These are phyloP conservation scores for Lactarius sanguifluus DNA, from an alignment of 768 basidiomycete species.

Conservation along the genomic window DNA sequence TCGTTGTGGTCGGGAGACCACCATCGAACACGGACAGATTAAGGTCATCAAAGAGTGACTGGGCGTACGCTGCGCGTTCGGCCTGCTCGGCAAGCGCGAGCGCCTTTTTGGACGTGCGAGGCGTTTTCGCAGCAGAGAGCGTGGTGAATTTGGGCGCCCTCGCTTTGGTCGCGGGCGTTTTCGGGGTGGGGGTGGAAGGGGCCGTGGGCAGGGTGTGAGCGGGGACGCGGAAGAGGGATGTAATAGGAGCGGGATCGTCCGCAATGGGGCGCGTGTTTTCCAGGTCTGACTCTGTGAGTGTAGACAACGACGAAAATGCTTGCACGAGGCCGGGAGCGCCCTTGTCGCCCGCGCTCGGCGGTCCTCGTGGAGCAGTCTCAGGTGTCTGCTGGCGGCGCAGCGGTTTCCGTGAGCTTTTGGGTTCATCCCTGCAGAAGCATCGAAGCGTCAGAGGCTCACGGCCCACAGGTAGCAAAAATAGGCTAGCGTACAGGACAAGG, in stretches of 20 bases:
- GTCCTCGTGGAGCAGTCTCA: background rate
- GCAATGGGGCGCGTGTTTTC: background rate
- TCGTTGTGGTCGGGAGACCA: conserved; percentile 24
- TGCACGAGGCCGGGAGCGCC: conserved; percentile 9
- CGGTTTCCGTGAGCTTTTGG: conserved; percentile 16
- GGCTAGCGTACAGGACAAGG: conserved; percentile 5
- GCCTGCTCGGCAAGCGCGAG: conserved; percentile 23
- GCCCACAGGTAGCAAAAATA: background rate
- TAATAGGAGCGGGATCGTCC: background rate
- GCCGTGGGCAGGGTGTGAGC: background rate
- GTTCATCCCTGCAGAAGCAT: conserved; percentile 7
- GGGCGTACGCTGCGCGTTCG: conserved; percentile 27
- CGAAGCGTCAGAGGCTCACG: background rate
- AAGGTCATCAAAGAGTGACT: conserved; percentile 27
- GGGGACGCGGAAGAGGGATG: background rate
- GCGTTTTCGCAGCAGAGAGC: conserved; percentile 18
- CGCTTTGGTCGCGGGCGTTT: conserved; percentile 9
- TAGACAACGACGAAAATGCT: conserved; percentile 23
- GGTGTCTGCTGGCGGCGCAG: conserved; percentile 10
- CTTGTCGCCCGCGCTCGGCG: background rate
- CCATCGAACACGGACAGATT: conserved; percentile 24
- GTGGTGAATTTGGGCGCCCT: conserved; percentile 5
- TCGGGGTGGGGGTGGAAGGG: background rate
- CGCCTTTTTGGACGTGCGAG: conserved; percentile 28
- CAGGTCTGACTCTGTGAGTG: conserved; percentile 20